Evolutionary conservation across 495 filamentous ascomycete genomes (phyloP).

Genomic region (Hyphodiscus hymeniophilus): DNA sequence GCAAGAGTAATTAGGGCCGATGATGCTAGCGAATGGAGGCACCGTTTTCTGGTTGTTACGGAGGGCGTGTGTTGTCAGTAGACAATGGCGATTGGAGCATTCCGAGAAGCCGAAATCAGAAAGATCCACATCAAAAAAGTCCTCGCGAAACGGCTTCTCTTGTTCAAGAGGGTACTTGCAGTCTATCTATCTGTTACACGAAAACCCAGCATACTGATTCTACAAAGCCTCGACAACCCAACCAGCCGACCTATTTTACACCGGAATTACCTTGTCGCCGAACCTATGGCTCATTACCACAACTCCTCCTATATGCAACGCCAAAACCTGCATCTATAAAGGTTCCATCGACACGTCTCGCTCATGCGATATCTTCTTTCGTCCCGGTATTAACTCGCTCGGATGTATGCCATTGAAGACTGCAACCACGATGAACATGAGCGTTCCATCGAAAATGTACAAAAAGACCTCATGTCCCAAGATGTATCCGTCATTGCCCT

Average conservation of each 20-base stretch:
- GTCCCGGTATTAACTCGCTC: conserved; percentile 31
- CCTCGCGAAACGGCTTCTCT: too few relatives aligned
- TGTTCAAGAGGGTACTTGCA: too few relatives aligned
- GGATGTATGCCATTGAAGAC: conserved; percentile 42
- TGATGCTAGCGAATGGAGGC: background rate
- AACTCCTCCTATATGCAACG: background rate
- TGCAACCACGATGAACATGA: conserved; percentile 43
- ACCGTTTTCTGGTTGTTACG: background rate
- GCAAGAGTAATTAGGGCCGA: background rate
- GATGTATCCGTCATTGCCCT: conserved; percentile 37
- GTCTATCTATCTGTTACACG: too few relatives aligned
- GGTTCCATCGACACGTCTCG: background rate
- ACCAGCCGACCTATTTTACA: too few relatives aligned
- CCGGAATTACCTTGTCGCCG: too few relatives aligned
- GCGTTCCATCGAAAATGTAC: conserved; percentile 34
- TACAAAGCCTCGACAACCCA: too few relatives aligned
- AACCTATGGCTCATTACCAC: too few relatives aligned
- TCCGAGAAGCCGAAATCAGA: too few relatives aligned
- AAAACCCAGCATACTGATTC: too few relatives aligned
- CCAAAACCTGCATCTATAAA: background rate
- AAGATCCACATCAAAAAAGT: too few relatives aligned
- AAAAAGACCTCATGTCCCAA: conserved; percentile 5
- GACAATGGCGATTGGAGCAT: background rate
- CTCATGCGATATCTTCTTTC: background rate
- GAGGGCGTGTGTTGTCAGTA: conserved; percentile 1